Evolutionary conservation across 73 alveolate genomes (phyloP).

Genomic region (Paramecium primaurelia): DNA sequence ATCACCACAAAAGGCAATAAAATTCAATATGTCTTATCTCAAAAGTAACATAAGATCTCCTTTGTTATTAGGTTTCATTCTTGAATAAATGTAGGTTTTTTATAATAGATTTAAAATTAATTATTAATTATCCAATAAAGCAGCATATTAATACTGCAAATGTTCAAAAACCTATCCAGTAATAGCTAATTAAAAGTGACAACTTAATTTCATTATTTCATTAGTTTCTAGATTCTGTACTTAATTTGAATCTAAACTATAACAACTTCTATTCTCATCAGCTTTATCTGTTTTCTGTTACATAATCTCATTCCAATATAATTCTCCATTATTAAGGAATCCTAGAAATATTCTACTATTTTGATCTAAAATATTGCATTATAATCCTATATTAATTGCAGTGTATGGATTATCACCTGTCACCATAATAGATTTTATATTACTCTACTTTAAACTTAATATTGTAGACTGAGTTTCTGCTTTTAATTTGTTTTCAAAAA

Average conservation of each 20-base stretch:
- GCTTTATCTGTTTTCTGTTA: neutral
- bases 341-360: slow-evolving; percentile 66
- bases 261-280: slow-evolving; percentile 5
- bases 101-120: neutral
- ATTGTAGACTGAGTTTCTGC: slow-evolving; percentile 70
- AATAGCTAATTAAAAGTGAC: slow-evolving; percentile 30
- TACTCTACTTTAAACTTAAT: slow-evolving; percentile 49
- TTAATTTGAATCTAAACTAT: neutral
- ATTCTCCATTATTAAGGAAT: slow-evolving; percentile 54
- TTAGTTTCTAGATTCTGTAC: neutral
- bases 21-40: slow-evolving; percentile 55
- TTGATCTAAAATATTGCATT: slow-evolving; percentile 72
- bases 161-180: slow-evolving; percentile 51
- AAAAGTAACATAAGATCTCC: slow-evolving; percentile 62
- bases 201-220: neutral
- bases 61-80: slow-evolving; percentile 75
- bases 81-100: slow-evolving; percentile 58
- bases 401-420: slow-evolving; percentile 86
- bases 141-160: neutral
- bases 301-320: slow-evolving; percentile 64
- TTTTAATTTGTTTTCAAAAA: slow-evolving; percentile 77
- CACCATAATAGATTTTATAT: slow-evolving; percentile 67
- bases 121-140: neutral
- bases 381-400: slow-evolving; percentile 71
- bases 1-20: slow-evolving; percentile 92